Evolutionary conservation across 1,139 yeast genomes (phyloP), one percentile per base, ranked within the genome.

Genomic region (Kodamaea sp.): DNA sequence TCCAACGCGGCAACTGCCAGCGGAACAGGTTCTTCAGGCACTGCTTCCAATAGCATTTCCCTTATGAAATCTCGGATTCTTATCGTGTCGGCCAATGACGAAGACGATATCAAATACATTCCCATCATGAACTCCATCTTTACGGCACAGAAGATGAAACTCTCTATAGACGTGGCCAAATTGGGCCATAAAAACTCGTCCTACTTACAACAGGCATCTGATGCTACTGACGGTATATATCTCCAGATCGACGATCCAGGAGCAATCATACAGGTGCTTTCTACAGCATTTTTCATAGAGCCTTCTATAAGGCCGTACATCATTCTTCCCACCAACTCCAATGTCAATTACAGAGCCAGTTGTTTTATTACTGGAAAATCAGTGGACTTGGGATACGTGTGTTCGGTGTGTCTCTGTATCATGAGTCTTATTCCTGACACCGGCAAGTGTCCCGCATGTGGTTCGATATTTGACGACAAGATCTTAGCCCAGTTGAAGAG

Each of bases 81-180:
- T 44, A 76, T 89, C 5, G 70, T 92, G 2, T 82, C 87, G 36
- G 83, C 85, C 13, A 80, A 83, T 43, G 89, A 83, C 43, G 94
- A 88, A 47, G 80, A 81, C 37, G 80, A 88, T 14, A 68, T 88
- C 34, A 87, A 87, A 41, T 94, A 94, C 58, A 87, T 92, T 26
- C 87, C 97, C 4, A 81, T 89, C 30, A 94, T 94, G 98, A 94
- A 94, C 59, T 76, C 94, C 46, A 90, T 92, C 27, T 94, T 94
- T 62, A 94, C 97, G 0, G 96, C 98, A 1, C 97, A 92, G 49
- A 89, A 89, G 59, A 77, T 86, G 82, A 83, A 82, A 51, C 80
- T 92, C 9, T 86, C 96, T 2, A 81, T 92, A 11, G 97, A 94
- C 57, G 89, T 90, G 13, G 90, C 94, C 41, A 89, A 90, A 54